phyloP scores from a whole-genome alignment of 1,139 yeast species.

The Suhomyces ambrosiae region DNA sequence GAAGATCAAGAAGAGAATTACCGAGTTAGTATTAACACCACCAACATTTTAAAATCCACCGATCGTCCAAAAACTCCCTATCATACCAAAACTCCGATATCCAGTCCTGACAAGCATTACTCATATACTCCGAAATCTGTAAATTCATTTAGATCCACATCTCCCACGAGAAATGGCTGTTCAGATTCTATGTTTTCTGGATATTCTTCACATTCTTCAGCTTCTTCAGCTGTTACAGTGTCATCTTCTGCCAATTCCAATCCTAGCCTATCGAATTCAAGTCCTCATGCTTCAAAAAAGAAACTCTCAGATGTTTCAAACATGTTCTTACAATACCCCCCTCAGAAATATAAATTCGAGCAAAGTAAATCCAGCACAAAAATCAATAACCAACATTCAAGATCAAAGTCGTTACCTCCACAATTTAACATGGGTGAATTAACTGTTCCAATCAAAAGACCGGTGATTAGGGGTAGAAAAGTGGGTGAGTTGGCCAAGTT shows the following conservation, averaged over 20 bases:
- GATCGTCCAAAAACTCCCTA: neutral
- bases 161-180: constrained; percentile 10
- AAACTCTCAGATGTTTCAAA: constrained; percentile 27
- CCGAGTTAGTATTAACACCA: constrained; percentile 21
- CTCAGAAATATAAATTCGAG: constrained; percentile 40
- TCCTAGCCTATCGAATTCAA: neutral
- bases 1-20: constrained; percentile 22
- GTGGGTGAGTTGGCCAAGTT: constrained; percentile 58
- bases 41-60: constrained; percentile 16
- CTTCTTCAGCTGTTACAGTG: constrained; percentile 6
- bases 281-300: constrained; percentile 5
- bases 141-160: constrained; percentile 6
- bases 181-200: constrained; percentile 12
- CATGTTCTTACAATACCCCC: constrained; percentile 38
- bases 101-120: constrained; percentile 10
- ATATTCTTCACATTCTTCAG: constrained; percentile 10
- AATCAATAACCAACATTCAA: constrained; percentile 7
- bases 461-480: constrained; percentile 55
- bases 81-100: constrained; percentile 10
- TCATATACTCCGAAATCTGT: constrained; percentile 12
- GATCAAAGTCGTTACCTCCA: constrained; percentile 18
- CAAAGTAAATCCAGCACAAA: neutral
- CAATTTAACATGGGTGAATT: constrained; percentile 7
- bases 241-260: constrained; percentile 2
- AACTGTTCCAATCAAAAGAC: constrained; percentile 31